Evolutionary conservation across 805 yeast genomes (phyloP).

Genomic region (Teunomyces kruisii): DNA sequence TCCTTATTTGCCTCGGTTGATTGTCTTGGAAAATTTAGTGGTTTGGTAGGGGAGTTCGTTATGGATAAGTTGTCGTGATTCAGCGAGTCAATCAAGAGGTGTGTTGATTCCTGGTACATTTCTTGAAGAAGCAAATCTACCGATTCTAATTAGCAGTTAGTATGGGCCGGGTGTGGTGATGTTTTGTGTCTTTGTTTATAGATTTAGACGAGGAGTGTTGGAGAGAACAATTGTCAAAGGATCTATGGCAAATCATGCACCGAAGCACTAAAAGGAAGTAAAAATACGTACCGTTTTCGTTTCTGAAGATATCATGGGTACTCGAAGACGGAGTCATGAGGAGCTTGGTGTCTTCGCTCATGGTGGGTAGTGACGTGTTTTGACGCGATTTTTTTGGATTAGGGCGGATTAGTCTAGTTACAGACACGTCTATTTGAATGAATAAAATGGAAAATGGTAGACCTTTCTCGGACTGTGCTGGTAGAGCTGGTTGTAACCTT

Average conservation of each 20-base stretch:
- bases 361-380: background rate
- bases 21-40: slow-evolving; percentile 26
- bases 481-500: background rate
- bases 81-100: background rate
- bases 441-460: background rate
- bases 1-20: slow-evolving; percentile 20
- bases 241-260: too few species aligned
- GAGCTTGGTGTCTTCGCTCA: slow-evolving; percentile 2
- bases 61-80: slow-evolving; percentile 9
- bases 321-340: slow-evolving; percentile 1
- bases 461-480: background rate
- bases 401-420: background rate
- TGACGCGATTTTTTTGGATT: background rate
- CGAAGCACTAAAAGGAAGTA: background rate
- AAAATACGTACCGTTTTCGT: slow-evolving; percentile 29
- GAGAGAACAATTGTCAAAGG: too few species aligned
- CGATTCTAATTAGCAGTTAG: slow-evolving; percentile 20
- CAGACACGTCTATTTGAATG: background rate
- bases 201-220: too few species aligned
- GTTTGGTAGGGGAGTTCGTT: slow-evolving; percentile 31
- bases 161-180: background rate
- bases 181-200: background rate
- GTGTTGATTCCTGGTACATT: slow-evolving; percentile 16
- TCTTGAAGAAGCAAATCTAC: slow-evolving; percentile 30
- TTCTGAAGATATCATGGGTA: slow-evolving; percentile 20